phyloP scores from a whole-genome alignment of 176 grass and related monocot species.

The Aegilops sharonensis region DNA sequence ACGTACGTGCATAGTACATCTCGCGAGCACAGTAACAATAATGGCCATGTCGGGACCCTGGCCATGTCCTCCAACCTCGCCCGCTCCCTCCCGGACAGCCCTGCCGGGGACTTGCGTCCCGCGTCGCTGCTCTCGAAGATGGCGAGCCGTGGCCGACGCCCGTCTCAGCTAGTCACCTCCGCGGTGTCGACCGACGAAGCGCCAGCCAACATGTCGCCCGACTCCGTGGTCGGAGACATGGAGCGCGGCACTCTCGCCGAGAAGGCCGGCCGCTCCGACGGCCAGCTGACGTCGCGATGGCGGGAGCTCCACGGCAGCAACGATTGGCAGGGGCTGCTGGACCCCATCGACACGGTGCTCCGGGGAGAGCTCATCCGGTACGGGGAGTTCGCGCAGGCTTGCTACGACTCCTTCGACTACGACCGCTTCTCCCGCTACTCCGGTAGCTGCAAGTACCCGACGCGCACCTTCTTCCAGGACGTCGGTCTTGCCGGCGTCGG shows the following conservation, averaged over 20 bases:
- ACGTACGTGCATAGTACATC: too few relatives aligned
- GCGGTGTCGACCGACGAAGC: neutral
- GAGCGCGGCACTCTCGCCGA: neutral
- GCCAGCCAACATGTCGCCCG: neutral
- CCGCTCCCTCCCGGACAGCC: neutral
- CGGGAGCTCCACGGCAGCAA: conserved; percentile 54
- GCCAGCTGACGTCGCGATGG: conserved; percentile 44
- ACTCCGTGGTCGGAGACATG: neutral
- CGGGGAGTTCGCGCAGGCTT: conserved; percentile 68
- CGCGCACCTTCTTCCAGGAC: conserved; percentile 29
- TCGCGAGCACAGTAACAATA: too few relatives aligned
- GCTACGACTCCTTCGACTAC: conserved; percentile 71
- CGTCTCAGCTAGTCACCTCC: neutral
- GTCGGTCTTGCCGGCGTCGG: conserved; percentile 32
- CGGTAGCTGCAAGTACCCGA: conserved; percentile 50
- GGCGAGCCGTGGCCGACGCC: neutral
- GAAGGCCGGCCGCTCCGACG: neutral
- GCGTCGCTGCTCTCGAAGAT: neutral
- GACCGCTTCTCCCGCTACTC: conserved; percentile 56
- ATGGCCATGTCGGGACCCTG: too few relatives aligned
- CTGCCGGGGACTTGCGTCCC: neutral
- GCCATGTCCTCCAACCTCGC: neutral
- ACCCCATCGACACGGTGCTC: conserved; percentile 56
- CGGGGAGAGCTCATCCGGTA: conserved; percentile 63
- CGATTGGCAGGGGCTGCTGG: conserved; percentile 47